Evolutionary conservation across 164 flowering plant genomes (phyloP).

Genomic region (Taxillus chinensis): DNA sequence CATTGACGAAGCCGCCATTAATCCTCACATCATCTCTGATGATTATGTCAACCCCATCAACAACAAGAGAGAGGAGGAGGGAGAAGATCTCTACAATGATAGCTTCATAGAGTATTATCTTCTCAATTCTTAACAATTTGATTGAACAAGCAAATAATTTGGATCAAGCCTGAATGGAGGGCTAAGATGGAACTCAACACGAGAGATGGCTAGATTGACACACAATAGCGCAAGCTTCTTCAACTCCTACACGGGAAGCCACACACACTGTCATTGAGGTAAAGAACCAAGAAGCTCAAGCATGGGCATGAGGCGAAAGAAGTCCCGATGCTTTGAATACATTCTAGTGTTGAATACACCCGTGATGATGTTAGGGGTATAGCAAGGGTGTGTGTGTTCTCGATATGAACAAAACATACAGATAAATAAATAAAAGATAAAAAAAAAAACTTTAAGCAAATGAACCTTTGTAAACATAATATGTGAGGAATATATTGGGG

Average conservation of each 20-base stretch:
- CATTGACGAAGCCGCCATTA: slow-evolving; percentile 59
- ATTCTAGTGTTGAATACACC: too few relatives aligned
- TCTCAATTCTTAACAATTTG: neutral
- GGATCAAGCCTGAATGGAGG: slow-evolving; percentile 66
- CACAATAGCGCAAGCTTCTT: slow-evolving; percentile 74
- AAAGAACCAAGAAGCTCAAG: too few relatives aligned
- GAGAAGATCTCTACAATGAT: slow-evolving; percentile 85
- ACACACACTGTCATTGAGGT: too few relatives aligned
- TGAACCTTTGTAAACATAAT: too few relatives aligned
- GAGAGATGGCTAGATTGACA: slow-evolving; percentile 35
- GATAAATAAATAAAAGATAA: too few relatives aligned
- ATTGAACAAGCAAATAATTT: slow-evolving; percentile 69
- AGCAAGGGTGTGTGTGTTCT: too few relatives aligned
- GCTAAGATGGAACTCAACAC: slow-evolving; percentile 77
- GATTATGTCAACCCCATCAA: slow-evolving; percentile 34
- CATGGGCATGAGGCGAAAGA: too few relatives aligned
- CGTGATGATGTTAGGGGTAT: too few relatives aligned
- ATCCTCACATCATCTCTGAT: slow-evolving; percentile 53
- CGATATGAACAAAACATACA: too few relatives aligned
- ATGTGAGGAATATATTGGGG: too few relatives aligned
- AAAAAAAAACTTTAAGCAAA: too few relatives aligned
- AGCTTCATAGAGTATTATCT: slow-evolving; percentile 56
- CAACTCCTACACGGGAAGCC: slow-evolving; percentile 77
- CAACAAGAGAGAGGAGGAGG: slow-evolving; percentile 57
- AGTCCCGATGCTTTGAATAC: too few relatives aligned